phyloP scores from a whole-genome alignment of 352 stramenopile species.

The Stramenopiles sp. region DNA sequence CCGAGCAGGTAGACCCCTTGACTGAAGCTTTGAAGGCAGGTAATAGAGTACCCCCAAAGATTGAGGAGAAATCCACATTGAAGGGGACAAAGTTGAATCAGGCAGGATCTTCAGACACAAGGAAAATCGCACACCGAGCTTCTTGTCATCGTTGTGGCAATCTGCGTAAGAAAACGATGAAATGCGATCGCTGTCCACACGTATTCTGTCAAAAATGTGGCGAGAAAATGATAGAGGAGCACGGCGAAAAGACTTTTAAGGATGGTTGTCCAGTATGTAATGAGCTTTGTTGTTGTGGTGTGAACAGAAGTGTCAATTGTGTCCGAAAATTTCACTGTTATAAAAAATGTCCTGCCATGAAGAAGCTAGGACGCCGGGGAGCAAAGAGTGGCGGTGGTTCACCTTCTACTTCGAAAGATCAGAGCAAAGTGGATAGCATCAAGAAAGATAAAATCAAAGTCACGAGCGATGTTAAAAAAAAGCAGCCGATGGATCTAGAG shows the following conservation, averaged over 20 bases:
- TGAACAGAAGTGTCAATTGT: conserved; percentile 40
- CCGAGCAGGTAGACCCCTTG: no score
- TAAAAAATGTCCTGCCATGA: conserved; percentile 48
- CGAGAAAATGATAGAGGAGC: conserved; percentile 64
- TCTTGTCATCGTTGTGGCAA: conserved; percentile 64
- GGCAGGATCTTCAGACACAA: conserved; percentile 21
- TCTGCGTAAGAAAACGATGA: conserved; percentile 58
- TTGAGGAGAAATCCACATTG: not conserved
- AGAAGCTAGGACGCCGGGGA: not conserved
- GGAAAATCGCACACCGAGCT: conserved; percentile 36
- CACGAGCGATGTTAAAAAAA: not conserved
- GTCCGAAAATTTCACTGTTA: conserved; percentile 52
- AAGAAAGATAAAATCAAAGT: not conserved
- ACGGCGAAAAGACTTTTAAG: conserved; percentile 44
- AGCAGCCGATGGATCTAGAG: not conserved
- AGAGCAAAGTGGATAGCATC: not conserved
- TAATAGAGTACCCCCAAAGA: no score
- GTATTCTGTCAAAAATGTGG: conserved; percentile 61
- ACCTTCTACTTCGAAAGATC: not conserved
- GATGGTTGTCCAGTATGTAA: conserved; percentile 59
- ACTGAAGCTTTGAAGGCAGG: no score
- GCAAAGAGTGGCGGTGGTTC: not conserved
- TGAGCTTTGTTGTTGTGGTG: conserved; percentile 57
- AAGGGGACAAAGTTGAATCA: not conserved
- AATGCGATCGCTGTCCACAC: conserved; percentile 50